phyloP scores from a whole-genome alignment of 345 rosid genomes.

The Punica granatum region DNA sequence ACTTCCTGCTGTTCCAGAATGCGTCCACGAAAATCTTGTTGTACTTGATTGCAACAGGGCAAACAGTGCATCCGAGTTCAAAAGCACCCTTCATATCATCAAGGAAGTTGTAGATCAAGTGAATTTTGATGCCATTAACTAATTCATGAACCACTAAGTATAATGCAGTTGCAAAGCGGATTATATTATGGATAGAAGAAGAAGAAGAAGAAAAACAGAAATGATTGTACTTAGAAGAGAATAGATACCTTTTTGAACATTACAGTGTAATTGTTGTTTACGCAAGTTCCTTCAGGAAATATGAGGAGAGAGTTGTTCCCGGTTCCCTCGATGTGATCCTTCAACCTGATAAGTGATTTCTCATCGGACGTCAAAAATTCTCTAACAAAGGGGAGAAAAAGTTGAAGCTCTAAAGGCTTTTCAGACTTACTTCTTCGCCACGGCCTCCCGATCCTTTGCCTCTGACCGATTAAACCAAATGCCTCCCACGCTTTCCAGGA shows the following conservation, averaged over 20 bases:
- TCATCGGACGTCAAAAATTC: constrained; percentile 4
- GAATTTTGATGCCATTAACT: not conserved
- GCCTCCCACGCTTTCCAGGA: constrained; percentile 89
- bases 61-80: constrained; percentile 91
- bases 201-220: not conserved
- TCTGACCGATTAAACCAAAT: constrained; percentile 96
- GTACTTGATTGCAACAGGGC: constrained; percentile 95
- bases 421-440: constrained; percentile 84
- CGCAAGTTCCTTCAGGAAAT: constrained; percentile 98
- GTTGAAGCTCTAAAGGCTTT: too few relatives aligned
- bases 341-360: constrained; percentile 51
- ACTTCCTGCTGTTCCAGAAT: constrained; percentile 99
- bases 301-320: constrained; percentile 94
- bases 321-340: constrained; percentile 74
- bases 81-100: constrained; percentile 71
- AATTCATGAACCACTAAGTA: not conserved
- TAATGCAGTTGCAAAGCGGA: not conserved
- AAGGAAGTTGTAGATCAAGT: constrained; percentile 8
- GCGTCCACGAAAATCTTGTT: constrained; percentile 97
- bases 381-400: not conserved
- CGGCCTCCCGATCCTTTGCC: constrained; percentile 92
- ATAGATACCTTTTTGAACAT: constrained; percentile 91
- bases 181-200: too few relatives aligned
- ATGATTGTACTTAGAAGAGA: not conserved
- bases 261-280: constrained; percentile 86